A percentile compares a stretch with the other conserved stretches of the same genome.
Conservation (phyloP, 2,329 filamentous ascomycete species). For the Colletotrichum cuscutae region DNA sequence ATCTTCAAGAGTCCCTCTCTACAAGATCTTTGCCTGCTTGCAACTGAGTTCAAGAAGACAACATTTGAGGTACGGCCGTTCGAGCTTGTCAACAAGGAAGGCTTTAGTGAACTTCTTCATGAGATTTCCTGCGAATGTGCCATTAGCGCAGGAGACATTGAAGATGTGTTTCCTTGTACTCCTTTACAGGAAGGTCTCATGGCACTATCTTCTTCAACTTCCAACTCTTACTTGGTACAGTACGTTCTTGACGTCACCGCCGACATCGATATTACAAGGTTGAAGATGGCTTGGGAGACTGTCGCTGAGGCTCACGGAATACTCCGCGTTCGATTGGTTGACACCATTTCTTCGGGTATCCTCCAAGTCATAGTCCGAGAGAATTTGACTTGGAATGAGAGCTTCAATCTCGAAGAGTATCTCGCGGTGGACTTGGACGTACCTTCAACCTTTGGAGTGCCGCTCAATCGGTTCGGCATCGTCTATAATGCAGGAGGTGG, state of each 20-base stretch:
- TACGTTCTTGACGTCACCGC: constrained; percentile 3
- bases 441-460: constrained; percentile 28
- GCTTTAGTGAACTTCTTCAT: background rate
- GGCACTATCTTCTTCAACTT: constrained; percentile 17
- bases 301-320: constrained; percentile 31
- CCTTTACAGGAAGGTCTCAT: constrained; percentile 24
- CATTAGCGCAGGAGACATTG: constrained; percentile 6
- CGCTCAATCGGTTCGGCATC: constrained; percentile 36
- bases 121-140: constrained; percentile 8
- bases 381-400: constrained; percentile 17
- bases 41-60: background rate
- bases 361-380: constrained; percentile 62
- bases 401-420: constrained; percentile 18
- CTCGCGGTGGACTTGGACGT: constrained; percentile 1
- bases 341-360: constrained; percentile 11
- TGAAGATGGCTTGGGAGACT: constrained; percentile 24
- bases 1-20: constrained; percentile 13
- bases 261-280: background rate
- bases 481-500: constrained; percentile 14
- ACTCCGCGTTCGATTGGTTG: constrained; percentile 38
- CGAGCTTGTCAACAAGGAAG: background rate
- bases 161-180: constrained; percentile 26
- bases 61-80: background rate
- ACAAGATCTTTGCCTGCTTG: constrained; percentile 13
- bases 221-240: constrained; percentile 21